Base-by-base conservation (phyloP, 495 filamentous ascomycete species). In the Usnea hakonensis region DNA sequence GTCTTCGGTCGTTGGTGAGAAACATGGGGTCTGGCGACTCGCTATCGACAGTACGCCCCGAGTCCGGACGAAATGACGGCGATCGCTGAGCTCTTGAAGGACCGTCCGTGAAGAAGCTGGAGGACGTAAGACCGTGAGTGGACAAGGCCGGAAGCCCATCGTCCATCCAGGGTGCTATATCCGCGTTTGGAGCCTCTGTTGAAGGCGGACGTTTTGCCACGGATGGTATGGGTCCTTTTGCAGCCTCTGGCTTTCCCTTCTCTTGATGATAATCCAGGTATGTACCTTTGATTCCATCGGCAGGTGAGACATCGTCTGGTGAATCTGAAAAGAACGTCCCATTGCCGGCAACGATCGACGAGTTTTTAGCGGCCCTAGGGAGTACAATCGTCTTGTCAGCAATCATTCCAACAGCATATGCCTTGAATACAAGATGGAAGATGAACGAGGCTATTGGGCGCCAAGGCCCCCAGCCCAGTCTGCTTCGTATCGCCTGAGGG, bases 1-100 rank as follows among this genome's bases (percentile, higher is more conserved):
- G 95, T 56, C 95, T 82, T 57, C 94, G 80, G 62, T 90, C 85
- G 57, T 95, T 89, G 57, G 80, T 79, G 67, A 84, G 83, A 64
- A 84, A 87, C 33, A 82, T 77, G 32, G 81, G 75, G 37, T 86
- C 85, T 16, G 86, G 81, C 33, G 88, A 90, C 60, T 90, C 89
- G 68, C 82, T 88, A 55, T 78, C 79, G 33, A 83, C 79, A 36
- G 83, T 83, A 21, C 48, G 48, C 14, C 48, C 48, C 10, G 48
- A 52, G 28, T 83, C 80, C 17, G 87, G 82, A 19, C 90, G 84
- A 62, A 90, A 83, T 64, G 77, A 84, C 21, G 82, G 88, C 60
- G 80, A 90, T 67, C 81, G 77, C 76, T 81, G 90, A 74, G 32
- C 64, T 65, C 70, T 81, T 74, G 78, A 74, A 10, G 74, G 75